phyloP scores from a whole-genome alignment of 352 stramenopile genomes.

The Globisporangium paroecandrum region DNA sequence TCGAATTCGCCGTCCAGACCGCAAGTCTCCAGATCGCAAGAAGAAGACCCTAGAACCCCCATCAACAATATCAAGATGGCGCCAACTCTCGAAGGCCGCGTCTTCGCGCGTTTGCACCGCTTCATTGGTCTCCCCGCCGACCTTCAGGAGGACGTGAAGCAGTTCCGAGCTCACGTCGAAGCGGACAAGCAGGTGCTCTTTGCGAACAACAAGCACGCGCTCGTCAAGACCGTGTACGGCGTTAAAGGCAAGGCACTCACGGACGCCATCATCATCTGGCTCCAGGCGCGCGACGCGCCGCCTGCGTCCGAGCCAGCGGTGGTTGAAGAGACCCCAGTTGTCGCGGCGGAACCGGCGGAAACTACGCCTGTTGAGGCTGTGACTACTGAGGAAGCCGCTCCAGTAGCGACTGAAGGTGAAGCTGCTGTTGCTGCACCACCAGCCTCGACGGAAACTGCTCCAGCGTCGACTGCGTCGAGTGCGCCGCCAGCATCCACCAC shows the following conservation, averaged over 20 bases:
- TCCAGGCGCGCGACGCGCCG: constrained; percentile 29
- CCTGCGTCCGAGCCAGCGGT: background rate
- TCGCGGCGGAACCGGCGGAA: background rate
- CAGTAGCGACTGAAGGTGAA: background rate
- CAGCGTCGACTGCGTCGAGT: background rate
- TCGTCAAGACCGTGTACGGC: constrained; percentile 16
- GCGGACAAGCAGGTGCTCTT: constrained; percentile 10
- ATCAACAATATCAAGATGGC: background rate
- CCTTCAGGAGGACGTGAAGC: constrained; percentile 9
- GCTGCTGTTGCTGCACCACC: background rate
- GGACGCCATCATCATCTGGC: background rate
- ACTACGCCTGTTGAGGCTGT: background rate
- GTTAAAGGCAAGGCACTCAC: constrained; percentile 13
- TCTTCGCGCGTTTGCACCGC: constrained; percentile 11
- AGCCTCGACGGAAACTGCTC: background rate
- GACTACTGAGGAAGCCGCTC: background rate
- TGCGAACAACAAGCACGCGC: constrained; percentile 1
- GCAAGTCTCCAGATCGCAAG: background rate
- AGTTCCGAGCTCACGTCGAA: background rate
- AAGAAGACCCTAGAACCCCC: background rate
- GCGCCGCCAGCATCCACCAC: background rate
- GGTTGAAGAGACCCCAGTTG: background rate
- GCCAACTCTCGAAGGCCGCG: constrained; percentile 12
- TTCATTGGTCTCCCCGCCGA: constrained; percentile 6
- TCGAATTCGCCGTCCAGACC: background rate